Evolutionary conservation across 1,284 basidiomycete species (phyloP).

Genomic region (Microbotryum scabiosae): DNA sequence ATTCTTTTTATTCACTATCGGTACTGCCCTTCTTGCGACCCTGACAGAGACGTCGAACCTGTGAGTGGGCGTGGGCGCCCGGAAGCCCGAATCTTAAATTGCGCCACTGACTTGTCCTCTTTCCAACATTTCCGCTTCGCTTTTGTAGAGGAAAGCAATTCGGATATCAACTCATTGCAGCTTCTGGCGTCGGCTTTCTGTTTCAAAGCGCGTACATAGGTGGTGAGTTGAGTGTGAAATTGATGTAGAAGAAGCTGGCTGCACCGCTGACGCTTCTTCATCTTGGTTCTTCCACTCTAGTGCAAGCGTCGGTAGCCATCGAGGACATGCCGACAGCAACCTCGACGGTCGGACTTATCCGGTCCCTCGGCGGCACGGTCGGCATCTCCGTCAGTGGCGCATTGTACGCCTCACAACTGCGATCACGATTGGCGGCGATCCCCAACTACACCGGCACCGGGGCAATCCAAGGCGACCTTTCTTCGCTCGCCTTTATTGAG

Average conservation of each 20-base stretch:
- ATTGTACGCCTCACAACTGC: constrained; percentile 34
- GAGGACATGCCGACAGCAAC: constrained; percentile 73
- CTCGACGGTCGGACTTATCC: constrained; percentile 58
- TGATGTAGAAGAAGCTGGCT: no score
- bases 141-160: constrained; percentile 27
- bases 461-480: constrained; percentile 3
- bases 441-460: constrained; percentile 17
- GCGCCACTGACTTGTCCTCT: background rate
- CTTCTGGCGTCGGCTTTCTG: constrained; percentile 24
- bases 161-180: constrained; percentile 30
- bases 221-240: background rate
- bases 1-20: constrained; percentile 29
- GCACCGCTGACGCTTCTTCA: background rate
- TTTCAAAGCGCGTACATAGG: constrained; percentile 30
- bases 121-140: background rate
- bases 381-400: constrained; percentile 49
- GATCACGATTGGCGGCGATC: constrained; percentile 21
- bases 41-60: constrained; percentile 28
- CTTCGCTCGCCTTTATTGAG: constrained; percentile 10
- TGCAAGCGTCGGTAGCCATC: constrained; percentile 72
- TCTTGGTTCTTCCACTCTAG: constrained; percentile 44
- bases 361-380: constrained; percentile 67
- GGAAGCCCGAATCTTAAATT: no score
- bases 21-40: constrained; percentile 35
- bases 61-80: constrained; percentile 3